Base-by-base conservation (phyloP, 140 eudicot species). In the Erigeron philadelphicus region DNA sequence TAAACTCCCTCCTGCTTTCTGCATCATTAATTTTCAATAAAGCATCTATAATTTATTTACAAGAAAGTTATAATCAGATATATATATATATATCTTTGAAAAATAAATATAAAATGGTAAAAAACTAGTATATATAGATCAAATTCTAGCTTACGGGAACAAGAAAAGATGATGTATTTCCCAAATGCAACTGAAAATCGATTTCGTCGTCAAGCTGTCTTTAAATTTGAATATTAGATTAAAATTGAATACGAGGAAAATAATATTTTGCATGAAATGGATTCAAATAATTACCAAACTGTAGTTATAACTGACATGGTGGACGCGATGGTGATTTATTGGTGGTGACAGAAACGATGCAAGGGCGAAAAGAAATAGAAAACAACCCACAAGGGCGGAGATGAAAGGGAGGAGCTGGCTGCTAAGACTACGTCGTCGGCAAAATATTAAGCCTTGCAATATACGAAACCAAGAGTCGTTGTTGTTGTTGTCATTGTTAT, bases 301-400 rank as follows among this genome's bases (percentile, higher is more conserved):
- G 70, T 70, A 56, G 73, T 73, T 76, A 53, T 52, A 64, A 72
- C 15, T 64, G 46, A 61, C 31, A 17, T 45, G 76, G 6, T 54
- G 69, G 70, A 72, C 81, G 35, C 65, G 86, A 72, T 78, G 79
- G 74, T 56, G 78, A 68, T 81, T 66, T 76, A 81, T 76, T 6
- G 96, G 88, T 19, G 89, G 94, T 43, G 84, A 85, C 48, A 83
- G 81, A 70, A 77, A 84, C 1, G 89, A 74, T 19, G 86, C 13
- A 53, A 88, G 23, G 10, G 83, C 82, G 9, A 84, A 66, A 41
- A 76, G 73, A 54, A 80, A 72, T 7, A 85, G 70, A 31, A 82
- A 50, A 49, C 79, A 73, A 62, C 75, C 93, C 41, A 78, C 50
- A 31, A 77, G 55, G 68, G 84, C 86, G 61, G 83, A 70, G 35